A percentile compares a stretch with the other conserved stretches of the same genome.
Evolutionary conservation across 768 basidiomycete genomes (phyloP).

Genomic region (Kondoa malvinella): DNA sequence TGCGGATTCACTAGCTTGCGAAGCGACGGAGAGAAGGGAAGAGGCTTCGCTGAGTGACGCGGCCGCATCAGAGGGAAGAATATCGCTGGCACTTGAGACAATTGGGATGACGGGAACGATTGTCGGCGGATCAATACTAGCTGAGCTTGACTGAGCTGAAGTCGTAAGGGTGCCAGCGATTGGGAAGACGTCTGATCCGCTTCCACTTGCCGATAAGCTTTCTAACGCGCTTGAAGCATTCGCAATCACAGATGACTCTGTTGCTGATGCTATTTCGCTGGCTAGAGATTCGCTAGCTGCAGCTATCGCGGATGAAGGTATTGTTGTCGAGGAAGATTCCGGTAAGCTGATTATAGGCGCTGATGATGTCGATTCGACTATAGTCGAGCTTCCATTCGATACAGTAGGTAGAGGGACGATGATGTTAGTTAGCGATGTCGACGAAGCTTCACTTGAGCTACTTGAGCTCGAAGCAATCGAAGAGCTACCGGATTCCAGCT

Average conservation of each 20-base stretch:
- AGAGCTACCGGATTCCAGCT: not conserved
- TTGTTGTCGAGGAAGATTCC: not conserved
- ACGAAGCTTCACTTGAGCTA: not conserved
- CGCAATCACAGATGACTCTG: too few species aligned
- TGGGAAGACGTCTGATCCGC: not conserved
- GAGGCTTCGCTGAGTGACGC: not conserved
- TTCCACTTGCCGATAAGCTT: too few species aligned
- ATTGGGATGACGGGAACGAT: too few species aligned
- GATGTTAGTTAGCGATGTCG: not conserved
- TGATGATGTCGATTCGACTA: not conserved
- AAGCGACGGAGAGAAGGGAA: not conserved
- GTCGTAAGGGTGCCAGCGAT: not conserved
- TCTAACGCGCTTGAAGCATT: too few species aligned
- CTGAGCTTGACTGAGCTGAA: not conserved
- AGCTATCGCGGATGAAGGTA: not conserved
- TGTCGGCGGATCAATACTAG: too few species aligned
- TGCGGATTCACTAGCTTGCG: not conserved
- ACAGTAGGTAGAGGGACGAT: not conserved
- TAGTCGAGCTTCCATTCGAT: not conserved
- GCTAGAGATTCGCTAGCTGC: too few species aligned
- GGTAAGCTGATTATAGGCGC: not conserved
- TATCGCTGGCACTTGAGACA: not conserved
- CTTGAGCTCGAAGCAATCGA: not conserved
- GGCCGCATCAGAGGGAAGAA: not conserved
- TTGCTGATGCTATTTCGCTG: too few species aligned